A percentile compares a stretch with the other conserved stretches of the same genome.
These are phyloP conservation scores for Rosa persica DNA, from an alignment of 306 rosid genomes.

Conservation along the genomic window DNA sequence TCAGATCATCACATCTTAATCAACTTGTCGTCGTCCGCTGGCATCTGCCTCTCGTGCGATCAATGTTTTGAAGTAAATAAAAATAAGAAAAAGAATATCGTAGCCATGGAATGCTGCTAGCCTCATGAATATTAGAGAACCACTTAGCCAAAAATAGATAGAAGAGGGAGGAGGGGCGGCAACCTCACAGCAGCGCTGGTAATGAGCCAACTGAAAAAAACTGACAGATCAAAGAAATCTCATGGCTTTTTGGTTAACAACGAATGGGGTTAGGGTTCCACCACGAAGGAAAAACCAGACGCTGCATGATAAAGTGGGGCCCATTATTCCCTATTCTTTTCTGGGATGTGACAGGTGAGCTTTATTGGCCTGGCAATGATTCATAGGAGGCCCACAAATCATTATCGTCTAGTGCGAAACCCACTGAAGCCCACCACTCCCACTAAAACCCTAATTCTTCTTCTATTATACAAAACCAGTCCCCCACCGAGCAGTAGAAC, in stretches of 20 bases:
- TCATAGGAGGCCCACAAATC: constrained; percentile 60
- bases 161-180: not conserved
- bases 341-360: constrained; percentile 38
- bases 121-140: not conserved
- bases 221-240: constrained; percentile 28
- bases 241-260: constrained; percentile 2
- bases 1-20: not conserved
- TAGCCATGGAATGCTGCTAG: not conserved
- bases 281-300: constrained; percentile 30
- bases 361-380: constrained; percentile 40
- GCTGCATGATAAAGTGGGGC: constrained; percentile 2
- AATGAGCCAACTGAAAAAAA: constrained; percentile 43
- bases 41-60: not conserved
- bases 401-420: constrained; percentile 45
- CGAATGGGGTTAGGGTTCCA: constrained; percentile 18
- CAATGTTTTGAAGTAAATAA: not conserved
- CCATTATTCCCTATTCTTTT: constrained; percentile 18
- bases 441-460: constrained; percentile 32
- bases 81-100: not conserved
- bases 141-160: constrained; percentile 22
- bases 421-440: constrained; percentile 57
- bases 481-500: constrained; percentile 10
- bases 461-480: not conserved
- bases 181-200: not conserved
- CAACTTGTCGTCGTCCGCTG: not conserved